Evolutionary conservation across 2,329 filamentous ascomycete genomes (phyloP).

Genomic region (Aspergillus phoenicis): DNA sequence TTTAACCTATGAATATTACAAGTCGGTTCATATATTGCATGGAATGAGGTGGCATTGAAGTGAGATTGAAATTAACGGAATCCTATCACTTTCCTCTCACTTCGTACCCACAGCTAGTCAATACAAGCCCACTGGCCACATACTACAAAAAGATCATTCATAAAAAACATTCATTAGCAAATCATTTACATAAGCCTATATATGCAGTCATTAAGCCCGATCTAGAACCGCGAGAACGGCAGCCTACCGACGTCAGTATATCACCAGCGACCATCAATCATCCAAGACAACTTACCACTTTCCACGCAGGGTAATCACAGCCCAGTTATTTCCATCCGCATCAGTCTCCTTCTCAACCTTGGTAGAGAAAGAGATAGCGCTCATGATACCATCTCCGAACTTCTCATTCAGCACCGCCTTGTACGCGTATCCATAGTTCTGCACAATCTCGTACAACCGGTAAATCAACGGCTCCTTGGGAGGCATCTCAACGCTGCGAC

Average conservation of each 20-base stretch:
- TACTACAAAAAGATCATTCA: neutral
- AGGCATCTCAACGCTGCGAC: conserved; percentile 77
- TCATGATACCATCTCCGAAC: conserved; percentile 94
- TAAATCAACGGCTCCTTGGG: conserved; percentile 87
- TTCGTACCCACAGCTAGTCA: too few relatives aligned
- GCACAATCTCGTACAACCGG: conserved; percentile 87
- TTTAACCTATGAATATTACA: too few relatives aligned
- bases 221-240: conserved; percentile 50
- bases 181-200: neutral
- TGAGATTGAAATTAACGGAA: neutral
- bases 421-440: conserved; percentile 96
- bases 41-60: neutral
- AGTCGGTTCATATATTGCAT: neutral
- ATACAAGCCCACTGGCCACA: neutral
- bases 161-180: neutral
- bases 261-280: neutral
- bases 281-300: conserved; percentile 67
- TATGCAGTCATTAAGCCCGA: neutral
- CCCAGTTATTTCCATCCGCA: conserved; percentile 77
- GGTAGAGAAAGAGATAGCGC: conserved; percentile 86
- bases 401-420: conserved; percentile 97
- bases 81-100: neutral
- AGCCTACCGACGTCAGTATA: conserved; percentile 38
- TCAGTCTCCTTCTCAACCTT: conserved; percentile 94
- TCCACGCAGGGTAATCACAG: conserved; percentile 77